Evolutionary conservation across 345 rosid species (phyloP).

Genomic region (Bretschneidera sinensis): DNA sequence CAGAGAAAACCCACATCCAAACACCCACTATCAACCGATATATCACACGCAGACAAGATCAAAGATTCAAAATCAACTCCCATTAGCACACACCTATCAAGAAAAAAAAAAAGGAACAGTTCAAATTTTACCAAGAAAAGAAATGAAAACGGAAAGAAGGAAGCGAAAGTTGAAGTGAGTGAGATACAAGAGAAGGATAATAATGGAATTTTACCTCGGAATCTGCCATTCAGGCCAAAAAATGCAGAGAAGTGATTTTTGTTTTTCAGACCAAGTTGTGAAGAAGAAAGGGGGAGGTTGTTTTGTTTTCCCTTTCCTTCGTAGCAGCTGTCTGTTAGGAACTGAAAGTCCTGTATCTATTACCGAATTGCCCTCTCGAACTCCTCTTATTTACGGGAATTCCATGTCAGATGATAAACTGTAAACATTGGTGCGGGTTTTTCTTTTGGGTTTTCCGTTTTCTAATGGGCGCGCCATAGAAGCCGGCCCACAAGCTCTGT

Average conservation of each 20-base stretch:
- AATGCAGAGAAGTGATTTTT: constrained; percentile 33
- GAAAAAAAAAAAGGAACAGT: too few species aligned
- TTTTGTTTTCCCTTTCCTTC: constrained; percentile 18
- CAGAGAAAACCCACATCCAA: constrained; percentile 19
- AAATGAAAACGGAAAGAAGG: constrained; percentile 8
- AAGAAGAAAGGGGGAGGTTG: constrained; percentile 28
- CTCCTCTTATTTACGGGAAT: constrained; percentile 17
- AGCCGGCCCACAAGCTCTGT: not conserved
- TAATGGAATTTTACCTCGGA: constrained; percentile 45
- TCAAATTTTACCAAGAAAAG: constrained; percentile 10
- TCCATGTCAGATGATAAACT: constrained; percentile 22
- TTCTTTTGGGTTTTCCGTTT: constrained; percentile 13
- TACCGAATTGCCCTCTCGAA: constrained; percentile 25
- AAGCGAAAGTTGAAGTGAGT: constrained; percentile 16
- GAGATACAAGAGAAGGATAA: constrained; percentile 13
- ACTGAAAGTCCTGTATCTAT: constrained; percentile 32
- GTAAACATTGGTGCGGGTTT: constrained; percentile 33
- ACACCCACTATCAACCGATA: not conserved
- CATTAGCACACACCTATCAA: constrained; percentile 8
- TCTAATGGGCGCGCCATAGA: not conserved
- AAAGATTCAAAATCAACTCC: constrained; percentile 26
- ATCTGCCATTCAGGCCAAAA: constrained; percentile 38
- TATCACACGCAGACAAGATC: not conserved
- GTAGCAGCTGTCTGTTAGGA: constrained; percentile 75
- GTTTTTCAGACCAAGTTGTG: constrained; percentile 38